Evolutionary conservation across 2,329 filamentous ascomycete species (phyloP).

Genomic region (Fusarium decemcellulare): DNA sequence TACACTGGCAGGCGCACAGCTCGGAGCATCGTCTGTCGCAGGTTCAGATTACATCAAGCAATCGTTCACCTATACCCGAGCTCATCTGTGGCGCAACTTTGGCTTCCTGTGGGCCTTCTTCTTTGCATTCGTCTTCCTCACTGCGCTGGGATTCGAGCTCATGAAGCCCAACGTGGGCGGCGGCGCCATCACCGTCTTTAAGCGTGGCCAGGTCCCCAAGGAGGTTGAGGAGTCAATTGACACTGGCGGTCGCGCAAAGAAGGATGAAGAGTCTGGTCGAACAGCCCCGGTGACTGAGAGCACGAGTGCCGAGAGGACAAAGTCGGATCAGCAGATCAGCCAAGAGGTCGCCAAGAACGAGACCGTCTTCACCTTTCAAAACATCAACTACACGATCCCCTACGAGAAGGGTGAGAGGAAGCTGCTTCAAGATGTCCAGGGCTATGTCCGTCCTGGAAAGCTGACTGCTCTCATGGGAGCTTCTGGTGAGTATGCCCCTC

Average conservation of each 20-base stretch:
- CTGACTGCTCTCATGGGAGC: constrained; percentile 83
- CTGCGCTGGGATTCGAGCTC: constrained; percentile 77
- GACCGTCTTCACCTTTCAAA: constrained; percentile 67
- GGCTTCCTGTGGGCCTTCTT: constrained; percentile 83
- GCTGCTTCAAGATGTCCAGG: constrained; percentile 82
- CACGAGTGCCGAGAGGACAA: constrained; percentile 41
- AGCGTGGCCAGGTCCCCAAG: constrained; percentile 74
- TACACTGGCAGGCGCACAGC: constrained; percentile 61
- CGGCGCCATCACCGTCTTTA: constrained; percentile 72
- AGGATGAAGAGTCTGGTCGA: constrained; percentile 65
- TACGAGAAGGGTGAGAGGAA: constrained; percentile 75
- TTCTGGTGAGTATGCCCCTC: constrained; percentile 52
- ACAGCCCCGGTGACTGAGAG: constrained; percentile 45
- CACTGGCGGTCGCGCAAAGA: constrained; percentile 59
- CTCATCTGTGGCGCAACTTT: constrained; percentile 82
- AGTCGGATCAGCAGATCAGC: constrained; percentile 42
- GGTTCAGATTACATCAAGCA: constrained; percentile 70
- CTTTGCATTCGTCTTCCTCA: constrained; percentile 80
- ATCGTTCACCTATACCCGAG: constrained; percentile 68
- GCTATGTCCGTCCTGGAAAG: constrained; percentile 88
- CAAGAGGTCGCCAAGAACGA: constrained; percentile 73
- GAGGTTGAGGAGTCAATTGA: constrained; percentile 70
- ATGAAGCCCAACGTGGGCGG: constrained; percentile 73
- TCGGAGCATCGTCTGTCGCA: constrained; percentile 61
- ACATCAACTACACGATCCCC: constrained; percentile 65